Base-by-base conservation (phyloP, 2,329 filamentous ascomycete genomes). In the Hymenoscyphus linearis region DNA sequence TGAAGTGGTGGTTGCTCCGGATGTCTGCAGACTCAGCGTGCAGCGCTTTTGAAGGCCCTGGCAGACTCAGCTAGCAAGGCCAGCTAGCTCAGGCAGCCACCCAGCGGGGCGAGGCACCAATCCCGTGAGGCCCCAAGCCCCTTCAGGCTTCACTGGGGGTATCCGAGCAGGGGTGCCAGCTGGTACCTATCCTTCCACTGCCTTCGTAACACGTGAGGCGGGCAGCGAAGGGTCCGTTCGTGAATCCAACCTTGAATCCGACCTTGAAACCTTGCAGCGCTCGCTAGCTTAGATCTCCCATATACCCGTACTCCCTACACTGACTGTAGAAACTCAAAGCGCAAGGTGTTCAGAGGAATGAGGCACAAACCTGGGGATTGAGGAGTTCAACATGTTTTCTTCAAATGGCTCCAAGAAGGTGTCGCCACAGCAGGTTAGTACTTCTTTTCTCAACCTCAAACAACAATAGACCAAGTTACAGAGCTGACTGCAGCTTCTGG, bases 341-440 rank as follows among this genome's bases (percentile, higher is more conserved):
- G 52, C 25, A 53, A 27, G 40, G 16, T 27, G 52, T 10, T 13
- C 14, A n/a, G 12, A 34, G 31, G 52, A 34, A 34, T 53, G 16
- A 22, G 27, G 56, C 13, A 58, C 40, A 31, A 57, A n/a, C 40
- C 52, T 50, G 53, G 57, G 47, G 44, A 59, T 62, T 61, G 58
- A 60, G 50, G 47, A 54, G 58, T 58, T 59, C 58, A 60, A 54
- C 67, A 87, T 88, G 85, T 87, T 86, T 77, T 83, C 84, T 69
- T 85, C 84, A 66, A 81, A 75, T 75, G 74, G 82, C 77, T 79
- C 82, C 76, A 89, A 89, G 80, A 91, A 91, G 79, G 80, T 83
- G 68, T 79, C 83, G 68, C 79, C 82, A 67, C 85, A 87, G 73
- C 87, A 90, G 85, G 89, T 91, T 78, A 73, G 81, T 75, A 16